These are phyloP conservation scores for Erythrobasidium yunnanense DNA, from an alignment of 768 basidiomycete species.

Conservation along the genomic window DNA sequence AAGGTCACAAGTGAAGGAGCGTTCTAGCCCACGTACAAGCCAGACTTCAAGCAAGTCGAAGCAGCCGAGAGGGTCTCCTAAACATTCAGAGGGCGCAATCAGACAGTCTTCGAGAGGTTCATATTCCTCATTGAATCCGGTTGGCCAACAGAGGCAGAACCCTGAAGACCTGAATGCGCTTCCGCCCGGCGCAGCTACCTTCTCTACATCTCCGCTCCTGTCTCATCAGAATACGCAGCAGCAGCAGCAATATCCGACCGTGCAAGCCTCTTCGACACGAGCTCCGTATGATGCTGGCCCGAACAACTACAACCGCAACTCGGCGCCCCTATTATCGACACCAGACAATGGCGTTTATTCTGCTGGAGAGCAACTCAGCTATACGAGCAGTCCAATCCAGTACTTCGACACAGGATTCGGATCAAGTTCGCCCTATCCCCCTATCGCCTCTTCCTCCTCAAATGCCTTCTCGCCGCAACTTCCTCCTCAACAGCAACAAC, in stretches of 20 bases:
- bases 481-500: neutral
- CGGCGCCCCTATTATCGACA: neutral
- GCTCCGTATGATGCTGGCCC: too few species aligned
- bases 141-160: neutral
- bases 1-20: too few species aligned
- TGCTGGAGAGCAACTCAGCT: neutral
- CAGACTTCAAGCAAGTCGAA: too few species aligned
- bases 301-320: neutral
- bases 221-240: neutral
- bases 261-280: neutral
- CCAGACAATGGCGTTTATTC: neutral
- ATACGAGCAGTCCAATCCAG: too few species aligned
- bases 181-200: neutral
- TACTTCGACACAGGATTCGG: slow-evolving; percentile 14
- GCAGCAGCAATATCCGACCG: neutral
- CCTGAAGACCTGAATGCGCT: neutral
- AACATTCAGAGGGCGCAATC: too few species aligned
- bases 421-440: slow-evolving; percentile 19
- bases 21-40: too few species aligned
- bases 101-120: too few species aligned
- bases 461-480: neutral
- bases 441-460: neutral
- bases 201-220: neutral
- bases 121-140: too few species aligned
- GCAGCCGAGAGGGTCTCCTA: too few species aligned